Conservation (phyloP, 352 stramenopile species). For the Peronospora destructor region DNA sequence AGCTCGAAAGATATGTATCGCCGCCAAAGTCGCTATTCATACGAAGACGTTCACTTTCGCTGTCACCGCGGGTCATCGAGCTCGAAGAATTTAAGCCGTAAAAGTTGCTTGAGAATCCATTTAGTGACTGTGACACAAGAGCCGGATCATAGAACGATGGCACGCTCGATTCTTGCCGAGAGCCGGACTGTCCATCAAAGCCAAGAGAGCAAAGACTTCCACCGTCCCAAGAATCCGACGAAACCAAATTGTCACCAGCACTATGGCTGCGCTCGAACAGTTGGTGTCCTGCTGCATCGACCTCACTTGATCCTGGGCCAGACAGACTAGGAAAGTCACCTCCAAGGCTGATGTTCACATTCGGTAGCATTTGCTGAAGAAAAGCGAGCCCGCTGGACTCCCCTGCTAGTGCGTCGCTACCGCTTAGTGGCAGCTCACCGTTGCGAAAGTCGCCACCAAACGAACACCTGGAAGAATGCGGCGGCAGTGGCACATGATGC, state of each 20-base stretch:
- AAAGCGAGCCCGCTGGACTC: constrained; percentile 51
- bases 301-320: constrained; percentile 5
- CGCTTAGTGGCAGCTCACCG: constrained; percentile 18
- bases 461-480: constrained; percentile 21
- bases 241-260: constrained; percentile 13
- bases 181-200: constrained; percentile 19
- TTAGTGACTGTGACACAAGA: constrained; percentile 33
- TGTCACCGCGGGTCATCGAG: constrained; percentile 23
- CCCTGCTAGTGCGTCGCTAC: constrained; percentile 6
- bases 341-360: constrained; percentile 85
- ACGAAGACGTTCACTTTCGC: constrained; percentile 24
- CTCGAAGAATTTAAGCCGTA: constrained; percentile 29
- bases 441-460: constrained; percentile 30
- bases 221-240: constrained; percentile 26
- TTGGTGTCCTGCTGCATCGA: constrained; percentile 22
- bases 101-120: constrained; percentile 28
- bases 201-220: constrained; percentile 27
- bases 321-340: constrained; percentile 44
- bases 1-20: constrained; percentile 36
- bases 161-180: constrained; percentile 17
- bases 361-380: constrained; percentile 83
- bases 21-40: constrained; percentile 29
- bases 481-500: constrained; percentile 21
- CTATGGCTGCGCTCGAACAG: constrained; percentile 38
- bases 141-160: constrained; percentile 49